Percentiles rank a stretch among this genome's conserved stretches.
Evolutionary conservation across 345 rosid genomes (phyloP).

Genomic region (Gossypium australe): DNA sequence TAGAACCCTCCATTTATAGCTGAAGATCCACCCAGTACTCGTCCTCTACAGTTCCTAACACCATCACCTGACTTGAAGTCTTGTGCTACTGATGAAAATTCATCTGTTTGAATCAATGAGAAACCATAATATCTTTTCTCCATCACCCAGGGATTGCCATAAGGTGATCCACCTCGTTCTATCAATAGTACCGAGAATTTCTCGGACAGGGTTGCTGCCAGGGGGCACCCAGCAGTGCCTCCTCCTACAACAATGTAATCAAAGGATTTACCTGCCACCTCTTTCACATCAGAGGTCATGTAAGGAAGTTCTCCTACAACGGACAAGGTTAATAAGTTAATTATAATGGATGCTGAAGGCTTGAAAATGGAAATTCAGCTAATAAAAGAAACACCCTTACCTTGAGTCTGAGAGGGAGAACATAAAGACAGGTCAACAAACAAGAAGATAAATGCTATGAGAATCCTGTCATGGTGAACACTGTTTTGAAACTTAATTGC

Average conservation of each 20-base stretch:
- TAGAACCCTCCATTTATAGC: not conserved
- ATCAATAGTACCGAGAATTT: constrained; percentile 55
- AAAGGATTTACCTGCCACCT: constrained; percentile 61
- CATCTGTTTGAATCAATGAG: constrained; percentile 50
- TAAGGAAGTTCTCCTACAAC: constrained; percentile 44
- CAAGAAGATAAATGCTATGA: constrained; percentile 16
- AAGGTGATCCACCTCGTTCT: constrained; percentile 67
- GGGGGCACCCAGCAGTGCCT: constrained; percentile 67
- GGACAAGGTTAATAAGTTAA: not conserved
- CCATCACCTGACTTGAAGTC: constrained; percentile 25
- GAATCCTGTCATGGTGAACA: constrained; percentile 13
- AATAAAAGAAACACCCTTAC: constrained; percentile 17
- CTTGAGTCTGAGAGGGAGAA: constrained; percentile 24
- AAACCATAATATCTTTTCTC: constrained; percentile 42
- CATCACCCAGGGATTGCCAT: constrained; percentile 44
- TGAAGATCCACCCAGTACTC: not conserved
- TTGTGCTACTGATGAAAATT: constrained; percentile 55
- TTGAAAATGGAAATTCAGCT: not conserved
- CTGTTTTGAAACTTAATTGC: constrained; percentile 3
- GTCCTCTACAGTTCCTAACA: not conserved
- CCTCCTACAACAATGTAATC: constrained; percentile 68
- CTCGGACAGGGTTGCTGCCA: constrained; percentile 62
- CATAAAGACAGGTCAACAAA: constrained; percentile 8
- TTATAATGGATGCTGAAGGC: not conserved
- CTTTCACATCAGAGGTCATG: constrained; percentile 50